Evolutionary conservation across 148 eudicot species (phyloP).

Genomic region (Fagopyrum esculentum): DNA sequence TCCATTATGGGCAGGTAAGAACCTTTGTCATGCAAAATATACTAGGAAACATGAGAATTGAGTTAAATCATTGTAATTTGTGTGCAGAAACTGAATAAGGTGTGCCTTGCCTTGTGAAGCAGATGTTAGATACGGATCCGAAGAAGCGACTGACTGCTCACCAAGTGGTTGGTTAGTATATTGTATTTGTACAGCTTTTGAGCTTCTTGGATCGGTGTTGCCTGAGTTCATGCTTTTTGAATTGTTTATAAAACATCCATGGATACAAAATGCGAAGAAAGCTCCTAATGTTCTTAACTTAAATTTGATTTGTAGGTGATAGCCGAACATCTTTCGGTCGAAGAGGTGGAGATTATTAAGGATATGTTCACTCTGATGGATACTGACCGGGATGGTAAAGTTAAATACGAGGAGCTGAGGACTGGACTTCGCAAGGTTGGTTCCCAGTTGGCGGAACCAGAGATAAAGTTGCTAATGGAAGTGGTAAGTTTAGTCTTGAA

Average conservation of each 20-base stretch:
- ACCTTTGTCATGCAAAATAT: neutral
- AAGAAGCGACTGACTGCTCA: conserved; percentile 71
- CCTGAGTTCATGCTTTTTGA: conserved; percentile 12
- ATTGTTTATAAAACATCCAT: conserved; percentile 52
- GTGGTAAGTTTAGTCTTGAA: conserved; percentile 44
- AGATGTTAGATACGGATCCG: conserved; percentile 77
- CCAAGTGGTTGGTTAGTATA: conserved; percentile 69
- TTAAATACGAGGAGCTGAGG: conserved; percentile 64
- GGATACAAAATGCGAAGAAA: conserved; percentile 82
- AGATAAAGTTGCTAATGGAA: conserved; percentile 86
- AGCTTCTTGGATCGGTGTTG: neutral
- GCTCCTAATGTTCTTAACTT: conserved; percentile 24
- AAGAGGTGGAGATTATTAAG: conserved; percentile 77
- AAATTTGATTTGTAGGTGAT: conserved; percentile 44
- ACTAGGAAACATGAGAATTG: neutral
- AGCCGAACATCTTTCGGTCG: conserved; percentile 73
- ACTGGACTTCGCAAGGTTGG: conserved; percentile 79
- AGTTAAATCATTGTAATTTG: neutral
- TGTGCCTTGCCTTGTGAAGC: conserved; percentile 61
- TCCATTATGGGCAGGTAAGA: conserved; percentile 89
- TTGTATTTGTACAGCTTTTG: neutral
- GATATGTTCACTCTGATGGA: conserved; percentile 91
- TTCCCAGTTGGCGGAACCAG: conserved; percentile 79
- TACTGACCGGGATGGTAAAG: conserved; percentile 71
- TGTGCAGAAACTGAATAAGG: conserved; percentile 74